Evolutionary conservation across 371 early-diverging fungal species (phyloP).

Genomic region (Blyttiomyces sp.): DNA sequence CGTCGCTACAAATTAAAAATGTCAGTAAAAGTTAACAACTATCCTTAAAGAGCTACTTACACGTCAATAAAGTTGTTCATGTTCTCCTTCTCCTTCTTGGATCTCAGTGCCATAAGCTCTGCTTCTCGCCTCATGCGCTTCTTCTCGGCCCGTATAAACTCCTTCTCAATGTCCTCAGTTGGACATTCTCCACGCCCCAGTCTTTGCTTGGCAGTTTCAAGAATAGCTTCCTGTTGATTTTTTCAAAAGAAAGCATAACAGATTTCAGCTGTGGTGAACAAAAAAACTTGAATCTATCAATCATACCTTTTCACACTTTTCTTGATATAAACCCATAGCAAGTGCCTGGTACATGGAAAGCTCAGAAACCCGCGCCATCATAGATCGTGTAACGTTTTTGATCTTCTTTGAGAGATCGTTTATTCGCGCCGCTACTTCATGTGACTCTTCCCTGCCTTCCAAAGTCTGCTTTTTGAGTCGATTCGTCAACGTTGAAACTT

Average conservation of each 20-base stretch:
- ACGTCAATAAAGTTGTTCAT: slow-evolving; percentile 31
- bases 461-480: slow-evolving; percentile 43
- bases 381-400: slow-evolving; percentile 35
- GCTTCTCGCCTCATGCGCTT: slow-evolving; percentile 22
- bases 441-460: slow-evolving; percentile 33
- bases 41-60: slow-evolving; percentile 22
- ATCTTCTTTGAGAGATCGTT: slow-evolving; percentile 48
- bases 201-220: slow-evolving; percentile 33
- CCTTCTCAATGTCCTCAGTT: slow-evolving; percentile 41
- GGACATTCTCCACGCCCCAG: slow-evolving; percentile 38
- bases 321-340: slow-evolving; percentile 49
- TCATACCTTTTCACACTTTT: slow-evolving; percentile 46
- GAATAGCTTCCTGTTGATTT: slow-evolving; percentile 30
- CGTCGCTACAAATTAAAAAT: slow-evolving; percentile 18
- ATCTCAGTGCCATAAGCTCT: slow-evolving; percentile 18
- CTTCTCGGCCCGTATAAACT: slow-evolving; percentile 37
- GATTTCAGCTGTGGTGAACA: slow-evolving; percentile 3
- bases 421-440: slow-evolving; percentile 34
- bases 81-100: slow-evolving; percentile 19
- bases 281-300: slow-evolving; percentile 2
- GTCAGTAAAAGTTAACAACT: neutral
- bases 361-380: slow-evolving; percentile 54
- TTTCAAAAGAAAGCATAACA: neutral
- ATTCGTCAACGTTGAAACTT: slow-evolving; percentile 42
- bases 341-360: slow-evolving; percentile 54